phyloP scores from a whole-genome alignment of 1,284 basidiomycete species.

The Porphyrellus sp. region DNA sequence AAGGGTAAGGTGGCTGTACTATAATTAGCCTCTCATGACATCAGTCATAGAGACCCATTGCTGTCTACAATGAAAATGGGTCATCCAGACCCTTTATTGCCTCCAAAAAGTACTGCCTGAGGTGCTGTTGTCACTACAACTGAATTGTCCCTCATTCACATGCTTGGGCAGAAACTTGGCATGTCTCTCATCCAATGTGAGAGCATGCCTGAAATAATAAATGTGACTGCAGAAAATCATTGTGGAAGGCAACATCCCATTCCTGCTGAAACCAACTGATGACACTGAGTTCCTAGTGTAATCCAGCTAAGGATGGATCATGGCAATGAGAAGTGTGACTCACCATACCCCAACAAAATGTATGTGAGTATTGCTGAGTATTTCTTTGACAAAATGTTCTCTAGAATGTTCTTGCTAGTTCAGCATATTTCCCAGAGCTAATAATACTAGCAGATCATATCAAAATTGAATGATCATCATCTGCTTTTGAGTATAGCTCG shows the following conservation, averaged over 20 bases:
- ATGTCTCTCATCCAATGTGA: constrained; percentile 40
- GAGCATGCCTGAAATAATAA: constrained; percentile 33
- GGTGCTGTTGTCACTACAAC: constrained; percentile 5
- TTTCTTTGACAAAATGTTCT: constrained; percentile 29
- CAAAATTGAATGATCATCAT: constrained; percentile 15
- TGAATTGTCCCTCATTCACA: constrained; percentile 26
- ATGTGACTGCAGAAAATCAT: constrained; percentile 29
- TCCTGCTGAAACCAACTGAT: constrained; percentile 35
- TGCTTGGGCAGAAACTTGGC: constrained; percentile 43
- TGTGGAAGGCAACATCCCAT: constrained; percentile 29
- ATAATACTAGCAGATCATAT: constrained; percentile 13
- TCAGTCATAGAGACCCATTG: too few species aligned
- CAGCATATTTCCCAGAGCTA: constrained; percentile 12
- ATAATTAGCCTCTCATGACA: too few species aligned
- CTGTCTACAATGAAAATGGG: too few species aligned
- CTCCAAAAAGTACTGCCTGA: too few species aligned
- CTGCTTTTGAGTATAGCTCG: constrained; percentile 29
- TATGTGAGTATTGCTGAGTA: constrained; percentile 23
- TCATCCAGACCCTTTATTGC: too few species aligned
- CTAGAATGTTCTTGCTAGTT: constrained; percentile 26
- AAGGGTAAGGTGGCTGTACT: too few species aligned
- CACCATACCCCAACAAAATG: constrained; percentile 42
- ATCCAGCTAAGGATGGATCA: neutral
- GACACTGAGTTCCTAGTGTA: constrained; percentile 34
- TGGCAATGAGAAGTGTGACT: neutral